phyloP scores from a whole-genome alignment of 257 asterid genomes.

The Gynochthodes officinalis region DNA sequence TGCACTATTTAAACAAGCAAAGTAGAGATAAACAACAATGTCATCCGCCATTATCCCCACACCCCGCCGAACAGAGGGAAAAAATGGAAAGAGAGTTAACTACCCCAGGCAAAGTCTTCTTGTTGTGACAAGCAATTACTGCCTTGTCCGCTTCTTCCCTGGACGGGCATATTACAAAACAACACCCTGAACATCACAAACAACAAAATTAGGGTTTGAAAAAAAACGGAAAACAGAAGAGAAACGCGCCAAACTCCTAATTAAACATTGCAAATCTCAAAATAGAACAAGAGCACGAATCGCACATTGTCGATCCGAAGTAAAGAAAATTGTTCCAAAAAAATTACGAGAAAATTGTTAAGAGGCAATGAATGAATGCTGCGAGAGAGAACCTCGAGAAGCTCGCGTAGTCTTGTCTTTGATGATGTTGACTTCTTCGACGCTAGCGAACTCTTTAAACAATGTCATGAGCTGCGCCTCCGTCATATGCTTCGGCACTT shows the following conservation, averaged over 20 bases:
- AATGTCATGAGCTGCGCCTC: slow-evolving; percentile 67
- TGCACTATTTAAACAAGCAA: slow-evolving; percentile 10
- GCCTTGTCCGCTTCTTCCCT: slow-evolving; percentile 97
- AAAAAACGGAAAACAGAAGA: slow-evolving; percentile 3
- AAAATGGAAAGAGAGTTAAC: slow-evolving; percentile 13
- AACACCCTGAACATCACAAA: slow-evolving; percentile 53
- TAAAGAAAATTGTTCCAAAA: background rate
- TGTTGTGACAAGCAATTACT: slow-evolving; percentile 70
- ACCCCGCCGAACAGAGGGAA: background rate
- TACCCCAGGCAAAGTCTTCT: slow-evolving; percentile 88
- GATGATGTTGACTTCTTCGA: slow-evolving; percentile 88
- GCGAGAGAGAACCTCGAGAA: slow-evolving; percentile 64
- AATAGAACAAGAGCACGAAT: slow-evolving; percentile 21
- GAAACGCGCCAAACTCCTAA: slow-evolving; percentile 1
- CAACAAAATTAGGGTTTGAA: slow-evolving; percentile 42
- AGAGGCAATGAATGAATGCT: slow-evolving; percentile 18
- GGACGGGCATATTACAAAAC: slow-evolving; percentile 85
- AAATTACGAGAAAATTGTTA: slow-evolving; percentile 4
- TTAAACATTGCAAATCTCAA: slow-evolving; percentile 18
- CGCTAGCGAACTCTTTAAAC: slow-evolving; percentile 67
- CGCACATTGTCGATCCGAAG: slow-evolving; percentile 51
- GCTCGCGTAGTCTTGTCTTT: slow-evolving; percentile 85
- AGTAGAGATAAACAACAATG: background rate
- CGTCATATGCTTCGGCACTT: slow-evolving; percentile 89
- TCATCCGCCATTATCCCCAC: slow-evolving; percentile 9